These are phyloP conservation scores for Lavandula angustifolia DNA, from an alignment of 257 asterid genomes.

Conservation along the genomic window DNA sequence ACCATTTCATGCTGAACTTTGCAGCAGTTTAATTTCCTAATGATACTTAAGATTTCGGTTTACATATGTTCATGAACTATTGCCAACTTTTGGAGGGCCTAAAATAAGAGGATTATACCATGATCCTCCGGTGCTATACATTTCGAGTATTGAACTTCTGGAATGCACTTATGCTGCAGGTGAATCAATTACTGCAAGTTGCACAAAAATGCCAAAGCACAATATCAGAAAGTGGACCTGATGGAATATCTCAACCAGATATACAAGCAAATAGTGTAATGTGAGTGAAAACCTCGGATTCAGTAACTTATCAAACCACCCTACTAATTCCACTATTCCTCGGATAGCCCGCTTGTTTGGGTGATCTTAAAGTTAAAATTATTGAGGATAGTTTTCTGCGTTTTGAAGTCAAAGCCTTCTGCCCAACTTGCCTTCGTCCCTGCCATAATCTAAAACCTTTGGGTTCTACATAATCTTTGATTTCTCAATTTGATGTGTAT, in stretches of 20 bases:
- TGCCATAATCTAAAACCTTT: too few species aligned
- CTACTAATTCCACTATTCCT: too few species aligned
- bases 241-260: conserved; percentile 76
- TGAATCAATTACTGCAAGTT: conserved; percentile 81
- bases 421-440: too few species aligned
- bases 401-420: too few species aligned
- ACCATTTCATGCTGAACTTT: too few species aligned
- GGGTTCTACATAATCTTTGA: too few species aligned
- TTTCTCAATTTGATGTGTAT: conserved; percentile 7
- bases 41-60: too few species aligned
- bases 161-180: conserved; percentile 50
- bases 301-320: neutral
- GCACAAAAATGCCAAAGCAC: conserved; percentile 93
- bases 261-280: conserved; percentile 78
- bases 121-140: neutral
- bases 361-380: neutral
- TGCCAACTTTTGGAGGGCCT: too few species aligned
- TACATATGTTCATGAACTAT: too few species aligned
- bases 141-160: conserved; percentile 10
- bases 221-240: conserved; percentile 75
- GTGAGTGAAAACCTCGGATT: conserved; percentile 45
- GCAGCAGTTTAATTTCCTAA: too few species aligned
- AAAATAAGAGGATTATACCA: too few species aligned
- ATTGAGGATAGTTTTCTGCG: neutral
- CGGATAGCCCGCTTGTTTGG: too few species aligned